Evolutionary conservation across 2,329 filamentous ascomycete species (phyloP).

Genomic region (Sarocladiaceae sp.): DNA sequence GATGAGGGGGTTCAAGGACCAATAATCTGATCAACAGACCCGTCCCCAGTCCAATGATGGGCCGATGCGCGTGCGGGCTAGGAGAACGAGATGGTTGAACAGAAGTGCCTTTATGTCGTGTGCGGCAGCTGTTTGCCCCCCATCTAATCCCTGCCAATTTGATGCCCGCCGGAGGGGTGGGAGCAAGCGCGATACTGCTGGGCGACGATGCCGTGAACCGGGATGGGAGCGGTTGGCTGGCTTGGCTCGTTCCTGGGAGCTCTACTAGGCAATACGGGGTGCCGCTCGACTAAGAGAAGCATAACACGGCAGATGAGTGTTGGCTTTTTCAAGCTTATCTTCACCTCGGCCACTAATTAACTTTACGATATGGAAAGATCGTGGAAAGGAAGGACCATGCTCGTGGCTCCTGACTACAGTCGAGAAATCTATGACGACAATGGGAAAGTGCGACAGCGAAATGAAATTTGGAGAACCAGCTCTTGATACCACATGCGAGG

Average conservation of each 20-base stretch:
- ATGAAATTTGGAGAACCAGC: background rate
- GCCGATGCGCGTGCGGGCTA: background rate
- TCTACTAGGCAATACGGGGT: no score
- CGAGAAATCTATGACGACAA: slow-evolving; percentile 4
- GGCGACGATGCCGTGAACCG: background rate
- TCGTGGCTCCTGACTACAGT: background rate
- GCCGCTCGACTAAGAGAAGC: no score
- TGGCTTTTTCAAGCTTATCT: no score
- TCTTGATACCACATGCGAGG: background rate
- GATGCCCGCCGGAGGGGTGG: background rate
- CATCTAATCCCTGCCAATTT: background rate
- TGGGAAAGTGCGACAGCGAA: background rate
- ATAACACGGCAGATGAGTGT: no score
- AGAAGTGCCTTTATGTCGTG: slow-evolving; percentile 5
- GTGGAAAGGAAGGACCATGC: background rate
- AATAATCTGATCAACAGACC: background rate
- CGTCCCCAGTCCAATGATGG: background rate
- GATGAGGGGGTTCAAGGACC: background rate
- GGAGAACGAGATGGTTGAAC: background rate
- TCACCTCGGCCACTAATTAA: no score
- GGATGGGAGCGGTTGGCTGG: background rate
- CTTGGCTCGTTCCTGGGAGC: background rate
- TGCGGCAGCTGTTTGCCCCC: background rate
- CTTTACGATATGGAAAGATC: no score
- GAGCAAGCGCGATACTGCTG: background rate